Evolutionary conservation across 306 rosid genomes (phyloP), one percentile per base, ranked within the genome.

Genomic region (Rosa rugosa): DNA sequence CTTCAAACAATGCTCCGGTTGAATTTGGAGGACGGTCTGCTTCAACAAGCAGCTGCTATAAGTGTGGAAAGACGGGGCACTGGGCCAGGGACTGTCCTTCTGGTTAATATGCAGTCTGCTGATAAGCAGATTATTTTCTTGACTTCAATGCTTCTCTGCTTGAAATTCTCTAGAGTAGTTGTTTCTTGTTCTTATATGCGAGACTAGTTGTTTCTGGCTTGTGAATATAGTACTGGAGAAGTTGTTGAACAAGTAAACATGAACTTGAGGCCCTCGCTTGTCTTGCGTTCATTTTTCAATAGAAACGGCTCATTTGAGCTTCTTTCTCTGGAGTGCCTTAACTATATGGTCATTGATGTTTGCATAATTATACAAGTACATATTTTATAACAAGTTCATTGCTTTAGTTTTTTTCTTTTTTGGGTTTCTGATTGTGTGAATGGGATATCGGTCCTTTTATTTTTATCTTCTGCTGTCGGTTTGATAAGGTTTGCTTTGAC

Each of bases 1-100:
- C 84, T 64, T 11, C 87, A 34, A 65, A 80, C 5, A 82, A 80
- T 83, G 60, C 84, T 50, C 50, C 80, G 1, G 81, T 75, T 31
- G 84, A 77, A 57, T 12, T 27, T 5, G 86, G 82, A n/a, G 82
- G 78, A 79, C 77, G 71, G 51, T 80, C 86, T 42, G 63, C 68
- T 38, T 45, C 85, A 23, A 12, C 76, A 0, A 81, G 86, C 59
- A 47, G 80, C 63, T 86, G 90, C 75, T 89, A 66, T 45, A 89
- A 89, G 75, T 89, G 92, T 45, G 79, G 86, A 20, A 76, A 80
- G 84, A 75, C 78, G 25, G 88, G 92, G 53, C 92, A 88, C 69
- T 88, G 92, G 92, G 86, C 90, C 1, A 84, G 79, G 73, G 92
- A 86, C 84, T 86, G 90, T 71, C 31, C 90, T 51, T 77, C 41